Percentiles rank a stretch among this genome's conserved stretches.
phyloP scores from a whole-genome alignment of 257 asterid genomes.

The Capsicum chinense region DNA sequence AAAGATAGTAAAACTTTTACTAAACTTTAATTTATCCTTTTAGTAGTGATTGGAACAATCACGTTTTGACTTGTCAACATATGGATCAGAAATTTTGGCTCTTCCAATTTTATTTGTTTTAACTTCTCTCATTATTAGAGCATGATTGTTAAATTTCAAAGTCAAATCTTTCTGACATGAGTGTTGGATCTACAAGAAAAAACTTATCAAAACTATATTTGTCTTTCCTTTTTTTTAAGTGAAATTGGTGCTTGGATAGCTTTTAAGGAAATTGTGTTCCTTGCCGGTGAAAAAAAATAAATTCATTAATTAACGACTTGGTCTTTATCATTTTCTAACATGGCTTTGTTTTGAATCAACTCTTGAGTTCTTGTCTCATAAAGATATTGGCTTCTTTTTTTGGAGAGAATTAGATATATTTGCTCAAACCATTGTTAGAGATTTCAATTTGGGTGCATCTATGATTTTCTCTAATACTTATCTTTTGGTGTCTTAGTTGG shows the following conservation, averaged over 20 bases:
- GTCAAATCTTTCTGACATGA: slow-evolving; percentile 42
- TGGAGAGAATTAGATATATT: slow-evolving; percentile 56
- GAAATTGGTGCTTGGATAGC: slow-evolving; percentile 83
- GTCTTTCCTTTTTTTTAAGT: slow-evolving; percentile 52
- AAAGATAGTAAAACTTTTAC: background rate
- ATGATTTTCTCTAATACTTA: slow-evolving; percentile 46
- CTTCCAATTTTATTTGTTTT: slow-evolving; percentile 30
- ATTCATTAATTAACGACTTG: background rate
- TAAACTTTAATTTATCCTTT: background rate
- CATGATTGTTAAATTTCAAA: slow-evolving; percentile 40
- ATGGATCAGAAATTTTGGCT: background rate
- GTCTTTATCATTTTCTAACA: background rate
- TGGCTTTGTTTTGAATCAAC: slow-evolving; percentile 44
- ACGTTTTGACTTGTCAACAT: background rate
- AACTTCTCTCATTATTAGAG: slow-evolving; percentile 45
- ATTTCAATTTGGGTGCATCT: slow-evolving; percentile 59
- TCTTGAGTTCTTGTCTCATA: slow-evolving; percentile 55
- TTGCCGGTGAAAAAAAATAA: background rate
- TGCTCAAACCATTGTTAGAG: slow-evolving; percentile 47
- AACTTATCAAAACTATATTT: slow-evolving; percentile 47
- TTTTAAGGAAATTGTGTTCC: slow-evolving; percentile 51
- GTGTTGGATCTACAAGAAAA: slow-evolving; percentile 47
- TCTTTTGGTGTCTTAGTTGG: slow-evolving; percentile 55
- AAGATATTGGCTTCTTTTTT: slow-evolving; percentile 38
- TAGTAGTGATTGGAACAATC: background rate